Conservation (phyloP, 2,329 filamentous ascomycete genomes). For the Hypoxylon sp. region DNA sequence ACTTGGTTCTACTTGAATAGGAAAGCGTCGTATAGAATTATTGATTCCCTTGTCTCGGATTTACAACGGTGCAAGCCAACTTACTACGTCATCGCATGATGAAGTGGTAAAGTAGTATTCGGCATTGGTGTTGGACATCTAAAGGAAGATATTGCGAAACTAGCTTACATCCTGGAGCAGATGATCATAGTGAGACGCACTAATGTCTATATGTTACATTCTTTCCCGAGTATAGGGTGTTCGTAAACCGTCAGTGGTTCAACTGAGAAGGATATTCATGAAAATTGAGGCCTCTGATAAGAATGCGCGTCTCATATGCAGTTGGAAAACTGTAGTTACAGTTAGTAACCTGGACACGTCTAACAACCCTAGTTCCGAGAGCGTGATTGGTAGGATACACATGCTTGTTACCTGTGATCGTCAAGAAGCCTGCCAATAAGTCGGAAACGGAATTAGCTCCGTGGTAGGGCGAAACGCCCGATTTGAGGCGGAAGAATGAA, state of each 20-base stretch:
- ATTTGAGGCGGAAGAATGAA: slow-evolving; percentile 18
- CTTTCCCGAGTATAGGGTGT: background rate
- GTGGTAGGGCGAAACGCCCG: slow-evolving; percentile 18
- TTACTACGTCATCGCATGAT: background rate
- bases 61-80: background rate
- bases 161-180: background rate
- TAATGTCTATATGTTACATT: background rate
- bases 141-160: background rate
- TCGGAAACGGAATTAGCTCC: slow-evolving; percentile 15
- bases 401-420: slow-evolving; percentile 19
- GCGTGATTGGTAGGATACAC: slow-evolving; percentile 30
- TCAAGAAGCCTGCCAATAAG: slow-evolving; percentile 11
- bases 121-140: background rate
- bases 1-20: background rate
- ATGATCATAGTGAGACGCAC: background rate
- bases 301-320: background rate
- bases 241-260: background rate
- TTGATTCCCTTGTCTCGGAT: background rate
- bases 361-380: background rate
- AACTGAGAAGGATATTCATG: slow-evolving; percentile 7
- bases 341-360: slow-evolving; percentile 18
- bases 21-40: background rate
- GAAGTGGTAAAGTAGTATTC: background rate
- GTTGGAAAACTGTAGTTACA: slow-evolving; percentile 14
- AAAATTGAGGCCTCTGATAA: slow-evolving; percentile 3